Conservation (phyloP, 257 asterid species). For the Ilex aquifolium region DNA sequence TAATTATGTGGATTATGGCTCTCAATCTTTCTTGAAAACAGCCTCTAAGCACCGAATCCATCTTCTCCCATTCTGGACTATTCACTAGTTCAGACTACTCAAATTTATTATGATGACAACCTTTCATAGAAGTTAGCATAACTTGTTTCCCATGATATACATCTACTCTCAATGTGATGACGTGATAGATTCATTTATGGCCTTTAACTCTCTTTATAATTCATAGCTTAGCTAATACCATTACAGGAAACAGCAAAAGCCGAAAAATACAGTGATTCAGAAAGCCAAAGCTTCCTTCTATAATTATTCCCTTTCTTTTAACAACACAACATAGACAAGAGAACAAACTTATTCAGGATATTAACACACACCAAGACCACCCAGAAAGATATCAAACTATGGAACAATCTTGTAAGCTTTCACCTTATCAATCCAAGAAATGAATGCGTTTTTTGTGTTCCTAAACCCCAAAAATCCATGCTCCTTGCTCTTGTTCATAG, state of each 20-base stretch:
- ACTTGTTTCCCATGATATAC: no score
- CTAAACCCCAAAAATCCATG: constrained; percentile 88
- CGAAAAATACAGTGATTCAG: background rate
- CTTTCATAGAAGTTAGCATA: no score
- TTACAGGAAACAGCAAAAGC: background rate
- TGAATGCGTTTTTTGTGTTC: constrained; percentile 65
- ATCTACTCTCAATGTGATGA: no score
- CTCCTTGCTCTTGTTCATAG: constrained; percentile 98
- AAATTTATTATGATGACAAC: no score
- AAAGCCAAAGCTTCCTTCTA: background rate
- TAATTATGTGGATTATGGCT: no score
- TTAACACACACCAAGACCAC: background rate
- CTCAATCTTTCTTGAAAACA: no score
- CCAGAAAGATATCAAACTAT: constrained; percentile 6
- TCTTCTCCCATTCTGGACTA: no score
- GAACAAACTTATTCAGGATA: background rate
- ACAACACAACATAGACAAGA: background rate
- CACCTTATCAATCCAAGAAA: constrained; percentile 80
- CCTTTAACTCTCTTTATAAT: no score
- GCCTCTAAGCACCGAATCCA: no score
- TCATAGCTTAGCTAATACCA: no score
- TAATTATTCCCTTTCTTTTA: background rate
- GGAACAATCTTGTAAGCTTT: constrained; percentile 84
- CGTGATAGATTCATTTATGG: no score
- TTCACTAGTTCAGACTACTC: no score